Evolutionary conservation across 306 rosid genomes (phyloP), one percentile per base, ranked within the genome.

Genomic region (Cicer bijugum): DNA sequence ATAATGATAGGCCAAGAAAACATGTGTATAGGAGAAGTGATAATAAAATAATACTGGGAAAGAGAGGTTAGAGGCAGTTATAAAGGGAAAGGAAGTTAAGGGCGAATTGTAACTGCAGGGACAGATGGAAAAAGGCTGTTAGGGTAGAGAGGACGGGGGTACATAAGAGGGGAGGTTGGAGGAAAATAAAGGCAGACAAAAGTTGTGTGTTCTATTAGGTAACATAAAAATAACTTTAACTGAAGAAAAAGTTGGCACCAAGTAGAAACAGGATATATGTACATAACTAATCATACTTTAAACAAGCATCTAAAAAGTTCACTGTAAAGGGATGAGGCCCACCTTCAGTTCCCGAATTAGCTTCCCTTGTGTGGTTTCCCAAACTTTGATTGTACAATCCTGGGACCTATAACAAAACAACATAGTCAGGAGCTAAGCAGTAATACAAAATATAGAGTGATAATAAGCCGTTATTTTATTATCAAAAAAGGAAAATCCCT

Each of bases 281-380:
- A 16, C 44, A 52, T 35, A 60, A 75, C 43, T 61, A 56, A 43
- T 16, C 23, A 64, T 38, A 40, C 9, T 20, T 1, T 47, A 75
- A 50, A 62, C 19, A 69, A 68, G 62, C n/a, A 42, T 40, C 48
- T 42, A 51, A 50, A 75, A 70, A 48, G 33, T 23, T 55, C 48
- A 50, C 48, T 23, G 12, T 5, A 20, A 47, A 56, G 43, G 23
- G 50, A 65, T 53, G 46, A 53, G 44, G 67, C 66, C 9, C 78
- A 89, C 99, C 93, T 83, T 89, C 76, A 94, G 80, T 85, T 87
- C 97, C 59, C 96, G 94, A 61, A 94, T 87, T 75, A 91, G 86
- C 85, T 91, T 94, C 84, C 99, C 99, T 67, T 94, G 91, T 10
- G 88, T 74, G 69, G 99, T 88, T 84, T 94, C 99, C 97, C 97